A percentile compares a stretch with the other conserved stretches of the same genome.
phyloP scores from a whole-genome alignment of 371 early-diverging fungal genomes.

The Mortierella sp. region DNA sequence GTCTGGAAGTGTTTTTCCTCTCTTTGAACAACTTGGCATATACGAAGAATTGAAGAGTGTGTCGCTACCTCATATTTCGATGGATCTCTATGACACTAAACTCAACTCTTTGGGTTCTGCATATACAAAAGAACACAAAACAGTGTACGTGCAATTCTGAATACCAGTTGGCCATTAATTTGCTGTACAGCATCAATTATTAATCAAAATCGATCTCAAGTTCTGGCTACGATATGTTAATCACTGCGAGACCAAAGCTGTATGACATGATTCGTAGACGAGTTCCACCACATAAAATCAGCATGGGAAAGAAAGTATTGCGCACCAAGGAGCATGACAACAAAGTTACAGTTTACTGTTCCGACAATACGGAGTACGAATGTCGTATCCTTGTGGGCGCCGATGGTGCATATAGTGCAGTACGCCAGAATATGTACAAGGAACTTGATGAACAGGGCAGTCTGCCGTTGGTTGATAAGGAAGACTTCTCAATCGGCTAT shows the following conservation, averaged over 20 bases:
- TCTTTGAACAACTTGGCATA: background rate
- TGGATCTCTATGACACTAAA: background rate
- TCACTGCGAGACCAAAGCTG: constrained; percentile 11
- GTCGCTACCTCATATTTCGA: background rate
- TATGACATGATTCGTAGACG: constrained; percentile 5
- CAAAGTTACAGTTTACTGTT: constrained; percentile 12
- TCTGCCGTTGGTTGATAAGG: constrained; percentile 4
- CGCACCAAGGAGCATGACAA: constrained; percentile 1
- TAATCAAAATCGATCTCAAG: too few species aligned
- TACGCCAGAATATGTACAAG: constrained; percentile 23
- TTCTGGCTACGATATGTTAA: constrained; percentile 7
- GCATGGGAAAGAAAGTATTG: constrained; percentile 3
- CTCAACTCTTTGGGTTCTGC: background rate
- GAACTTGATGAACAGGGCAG: background rate
- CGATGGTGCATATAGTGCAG: constrained; percentile 14
- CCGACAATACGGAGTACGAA: constrained; percentile 9
- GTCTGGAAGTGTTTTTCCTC: background rate
- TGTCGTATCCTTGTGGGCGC: constrained; percentile 30
- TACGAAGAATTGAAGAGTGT: background rate
- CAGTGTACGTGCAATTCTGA: too few species aligned
- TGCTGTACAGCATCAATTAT: too few species aligned
- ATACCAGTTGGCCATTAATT: too few species aligned
- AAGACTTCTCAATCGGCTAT: constrained; percentile 2
- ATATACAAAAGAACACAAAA: too few species aligned
- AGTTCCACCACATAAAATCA: constrained; percentile 12